Evolutionary conservation across 225 moss, liverwort and hornwort species (phyloP).

Genomic region (Pseudisothecium myosuroides): DNA sequence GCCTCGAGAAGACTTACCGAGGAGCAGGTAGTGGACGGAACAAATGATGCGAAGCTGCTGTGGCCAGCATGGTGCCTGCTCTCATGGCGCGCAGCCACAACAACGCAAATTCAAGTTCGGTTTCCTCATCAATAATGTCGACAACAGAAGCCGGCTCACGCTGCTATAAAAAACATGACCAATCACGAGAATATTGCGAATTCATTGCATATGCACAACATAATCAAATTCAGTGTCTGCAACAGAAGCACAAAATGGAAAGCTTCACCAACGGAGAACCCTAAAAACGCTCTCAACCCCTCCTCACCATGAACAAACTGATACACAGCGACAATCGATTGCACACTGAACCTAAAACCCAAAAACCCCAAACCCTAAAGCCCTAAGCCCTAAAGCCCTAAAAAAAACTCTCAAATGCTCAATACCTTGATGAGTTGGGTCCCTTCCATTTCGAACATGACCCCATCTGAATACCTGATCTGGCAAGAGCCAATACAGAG

Average conservation of each 20-base stretch:
- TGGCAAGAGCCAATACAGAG: slow-evolving; percentile 1
- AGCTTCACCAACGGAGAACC: neutral
- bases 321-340: neutral
- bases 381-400: no score
- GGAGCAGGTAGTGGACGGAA: slow-evolving; percentile 38
- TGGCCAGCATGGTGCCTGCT: slow-evolving; percentile 22
- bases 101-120: neutral
- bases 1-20: neutral
- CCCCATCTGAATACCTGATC: neutral
- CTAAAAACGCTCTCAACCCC: neutral
- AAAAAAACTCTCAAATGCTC: neutral
- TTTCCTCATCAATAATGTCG: neutral
- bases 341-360: neutral
- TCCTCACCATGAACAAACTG: neutral
- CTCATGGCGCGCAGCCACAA: slow-evolving; percentile 7
- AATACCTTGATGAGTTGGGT: neutral
- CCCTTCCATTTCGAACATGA: neutral
- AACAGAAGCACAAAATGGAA: neutral
- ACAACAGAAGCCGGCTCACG: neutral
- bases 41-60: slow-evolving; percentile 27
- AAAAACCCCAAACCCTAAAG: no score
- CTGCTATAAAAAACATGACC: neutral
- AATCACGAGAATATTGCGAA: neutral
- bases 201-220: neutral
- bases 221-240: neutral